These are phyloP conservation scores for Circinella minor DNA, from an alignment of 371 early-diverging fungal genomes.

Conservation along the genomic window DNA sequence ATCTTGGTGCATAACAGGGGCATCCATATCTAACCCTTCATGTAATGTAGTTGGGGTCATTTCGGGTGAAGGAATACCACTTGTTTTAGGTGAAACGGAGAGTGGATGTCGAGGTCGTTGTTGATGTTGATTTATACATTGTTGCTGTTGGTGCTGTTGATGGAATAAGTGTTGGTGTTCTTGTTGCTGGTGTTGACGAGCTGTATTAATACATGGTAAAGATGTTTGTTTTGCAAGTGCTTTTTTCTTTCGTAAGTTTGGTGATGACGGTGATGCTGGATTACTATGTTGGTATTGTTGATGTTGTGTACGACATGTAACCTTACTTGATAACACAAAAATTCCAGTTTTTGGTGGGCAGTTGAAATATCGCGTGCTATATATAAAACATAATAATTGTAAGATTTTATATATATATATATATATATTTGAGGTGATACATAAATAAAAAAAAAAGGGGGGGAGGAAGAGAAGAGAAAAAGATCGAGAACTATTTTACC, in stretches of 20 bases:
- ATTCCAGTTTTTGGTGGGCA: slow-evolving; percentile 31
- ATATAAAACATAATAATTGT: not conserved
- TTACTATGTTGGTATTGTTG: not conserved
- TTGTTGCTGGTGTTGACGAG: not conserved
- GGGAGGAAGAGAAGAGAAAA: no score
- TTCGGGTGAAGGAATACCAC: slow-evolving; percentile 42
- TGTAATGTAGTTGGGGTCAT: slow-evolving; percentile 35
- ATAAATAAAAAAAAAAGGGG: no score
- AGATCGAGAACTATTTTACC: slow-evolving; percentile 31
- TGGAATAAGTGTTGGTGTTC: not conserved
- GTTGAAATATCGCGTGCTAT: slow-evolving; percentile 26
- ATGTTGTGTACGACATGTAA: slow-evolving; percentile 2
- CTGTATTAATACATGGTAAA: slow-evolving; percentile 4
- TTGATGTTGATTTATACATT: not conserved
- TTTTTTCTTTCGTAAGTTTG: slow-evolving; percentile 1
- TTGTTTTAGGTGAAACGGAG: slow-evolving; percentile 5
- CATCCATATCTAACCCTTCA: slow-evolving; percentile 5
- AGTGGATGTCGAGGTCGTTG: slow-evolving; percentile 10
- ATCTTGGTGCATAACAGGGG: slow-evolving; percentile 13
- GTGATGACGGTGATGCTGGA: not conserved
- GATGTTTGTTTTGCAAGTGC: slow-evolving; percentile 9
- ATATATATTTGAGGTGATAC: no score
- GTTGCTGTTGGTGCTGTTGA: not conserved
- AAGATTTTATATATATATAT: not conserved
- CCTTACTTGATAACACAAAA: slow-evolving; percentile 25